Conservation (phyloP, 805 yeast genomes). For the Kluyveromyces nonfermentans region DNA sequence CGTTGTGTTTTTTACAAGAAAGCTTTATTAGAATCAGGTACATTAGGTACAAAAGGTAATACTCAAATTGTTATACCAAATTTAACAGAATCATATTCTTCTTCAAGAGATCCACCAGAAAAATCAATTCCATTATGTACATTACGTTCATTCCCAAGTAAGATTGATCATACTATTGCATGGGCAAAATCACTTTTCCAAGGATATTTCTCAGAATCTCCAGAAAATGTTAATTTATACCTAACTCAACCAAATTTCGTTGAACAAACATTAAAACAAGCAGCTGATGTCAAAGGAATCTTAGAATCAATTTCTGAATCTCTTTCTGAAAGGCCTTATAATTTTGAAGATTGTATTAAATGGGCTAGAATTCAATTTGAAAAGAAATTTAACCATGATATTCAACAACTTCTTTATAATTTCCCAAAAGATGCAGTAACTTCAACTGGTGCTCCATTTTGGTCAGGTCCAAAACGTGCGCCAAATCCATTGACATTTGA, state of each 20-base stretch:
- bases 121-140: constrained; percentile 96
- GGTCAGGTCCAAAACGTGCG: constrained; percentile 97
- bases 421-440: constrained; percentile 93
- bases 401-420: constrained; percentile 81
- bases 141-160: constrained; percentile 92
- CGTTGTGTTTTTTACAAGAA: constrained; percentile 90
- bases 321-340: constrained; percentile 73
- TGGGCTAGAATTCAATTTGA: constrained; percentile 95
- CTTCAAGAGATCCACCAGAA: constrained; percentile 98
- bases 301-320: constrained; percentile 71
- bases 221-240: constrained; percentile 87
- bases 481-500: constrained; percentile 82
- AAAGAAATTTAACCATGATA: constrained; percentile 73
- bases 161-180: constrained; percentile 97
- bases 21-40: constrained; percentile 91
- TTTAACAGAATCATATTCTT: constrained; percentile 90
- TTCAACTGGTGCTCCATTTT: constrained; percentile 83
- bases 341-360: constrained; percentile 85
- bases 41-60: constrained; percentile 96
- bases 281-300: constrained; percentile 83
- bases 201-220: constrained; percentile 83
- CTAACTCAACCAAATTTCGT: constrained; percentile 87
- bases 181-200: constrained; percentile 97
- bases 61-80: constrained; percentile 93
- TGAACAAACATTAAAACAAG: constrained; percentile 82